Conservation (phyloP, 495 filamentous ascomycete genomes). For the Penicillium pulvis region DNA sequence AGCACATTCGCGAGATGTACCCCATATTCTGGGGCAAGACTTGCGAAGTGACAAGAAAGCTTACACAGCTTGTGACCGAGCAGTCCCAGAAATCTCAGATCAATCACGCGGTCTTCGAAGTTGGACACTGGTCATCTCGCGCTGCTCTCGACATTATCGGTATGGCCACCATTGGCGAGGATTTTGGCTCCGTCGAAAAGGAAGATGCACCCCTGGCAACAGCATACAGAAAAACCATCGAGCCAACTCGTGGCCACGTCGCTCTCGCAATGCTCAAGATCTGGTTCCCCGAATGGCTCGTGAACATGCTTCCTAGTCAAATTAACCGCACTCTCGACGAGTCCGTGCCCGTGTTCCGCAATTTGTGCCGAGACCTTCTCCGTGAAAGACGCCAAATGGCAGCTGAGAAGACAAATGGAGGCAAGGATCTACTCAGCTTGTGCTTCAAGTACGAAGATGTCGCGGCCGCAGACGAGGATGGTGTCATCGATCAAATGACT, state of each 20-base stretch:
- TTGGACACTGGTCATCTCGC: slow-evolving; percentile 5
- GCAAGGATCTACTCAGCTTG: slow-evolving; percentile 1
- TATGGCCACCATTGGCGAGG: neutral
- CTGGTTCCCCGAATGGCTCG: neutral
- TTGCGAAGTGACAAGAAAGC: neutral
- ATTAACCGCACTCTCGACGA: neutral
- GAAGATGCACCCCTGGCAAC: neutral
- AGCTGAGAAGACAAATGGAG: neutral
- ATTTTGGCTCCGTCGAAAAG: neutral
- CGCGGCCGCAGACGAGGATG: neutral
- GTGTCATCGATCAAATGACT: neutral
- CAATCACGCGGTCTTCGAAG: neutral
- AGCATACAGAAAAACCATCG: neutral
- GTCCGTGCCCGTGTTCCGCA: neutral
- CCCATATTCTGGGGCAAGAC: slow-evolving; percentile 3
- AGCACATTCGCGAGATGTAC: slow-evolving; percentile 2
- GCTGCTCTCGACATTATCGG: slow-evolving; percentile 4
- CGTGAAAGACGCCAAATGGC: neutral
- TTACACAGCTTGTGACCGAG: neutral
- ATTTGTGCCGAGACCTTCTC: neutral
- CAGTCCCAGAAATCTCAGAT: neutral
- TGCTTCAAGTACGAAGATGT: slow-evolving; percentile 1
- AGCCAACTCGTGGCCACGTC: neutral
- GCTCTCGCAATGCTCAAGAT: slow-evolving; percentile 1
- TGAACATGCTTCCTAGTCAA: neutral